Evolutionary conservation across 352 stramenopile species (phyloP).

Genomic region (Globisporangium cederbergense): DNA sequence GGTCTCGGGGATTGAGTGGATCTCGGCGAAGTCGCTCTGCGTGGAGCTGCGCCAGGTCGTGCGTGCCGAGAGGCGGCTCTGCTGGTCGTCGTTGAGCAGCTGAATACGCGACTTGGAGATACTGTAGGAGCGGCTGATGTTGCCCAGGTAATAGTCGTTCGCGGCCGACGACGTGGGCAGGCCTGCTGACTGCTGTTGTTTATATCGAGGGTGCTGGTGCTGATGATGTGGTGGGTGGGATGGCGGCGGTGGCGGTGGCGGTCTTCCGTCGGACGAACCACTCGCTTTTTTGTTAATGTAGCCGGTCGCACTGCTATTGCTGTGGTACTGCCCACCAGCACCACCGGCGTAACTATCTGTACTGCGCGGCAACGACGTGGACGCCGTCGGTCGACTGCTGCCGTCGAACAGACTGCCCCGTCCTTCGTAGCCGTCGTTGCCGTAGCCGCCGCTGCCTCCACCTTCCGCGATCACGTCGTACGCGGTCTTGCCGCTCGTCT

Average conservation of each 20-base stretch:
- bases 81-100: constrained; percentile 21
- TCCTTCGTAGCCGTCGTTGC: constrained; percentile 9
- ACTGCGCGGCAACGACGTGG: constrained; percentile 6
- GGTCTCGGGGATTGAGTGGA: constrained; percentile 20
- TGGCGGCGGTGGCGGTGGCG: background rate
- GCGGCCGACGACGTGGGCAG: background rate
- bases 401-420: constrained; percentile 18
- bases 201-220: background rate
- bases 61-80: constrained; percentile 18
- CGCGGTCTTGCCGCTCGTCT: constrained; percentile 19
- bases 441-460: constrained; percentile 1
- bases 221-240: background rate
- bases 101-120: constrained; percentile 24
- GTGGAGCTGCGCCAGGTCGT: constrained; percentile 20
- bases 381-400: constrained; percentile 3
- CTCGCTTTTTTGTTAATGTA: constrained; percentile 5
- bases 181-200: background rate
- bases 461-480: constrained; percentile 21
- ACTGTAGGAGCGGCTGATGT: constrained; percentile 16
- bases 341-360: background rate
- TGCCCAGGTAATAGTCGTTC: constrained; percentile 21
- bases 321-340: constrained; percentile 1
- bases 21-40: constrained; percentile 20
- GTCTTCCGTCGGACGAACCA: constrained; percentile 10
- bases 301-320: constrained; percentile 1